Conservation (phyloP, 169 alveolate genomes). For the Eimeria sp. region DNA sequence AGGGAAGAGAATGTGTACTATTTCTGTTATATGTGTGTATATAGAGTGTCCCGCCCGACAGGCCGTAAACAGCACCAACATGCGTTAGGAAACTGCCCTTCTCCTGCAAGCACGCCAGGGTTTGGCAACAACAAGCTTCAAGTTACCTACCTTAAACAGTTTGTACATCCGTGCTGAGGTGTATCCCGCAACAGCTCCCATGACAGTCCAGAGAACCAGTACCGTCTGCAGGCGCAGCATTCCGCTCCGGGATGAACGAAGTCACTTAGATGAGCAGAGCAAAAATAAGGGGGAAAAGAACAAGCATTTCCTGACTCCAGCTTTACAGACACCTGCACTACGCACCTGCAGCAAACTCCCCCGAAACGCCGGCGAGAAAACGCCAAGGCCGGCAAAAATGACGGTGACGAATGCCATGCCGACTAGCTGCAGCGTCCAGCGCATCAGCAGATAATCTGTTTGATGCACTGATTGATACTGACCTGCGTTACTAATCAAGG, state of each 20-base stretch:
- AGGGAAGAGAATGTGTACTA: no score
- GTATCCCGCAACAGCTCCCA: slow-evolving; percentile 95
- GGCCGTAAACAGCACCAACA: no score
- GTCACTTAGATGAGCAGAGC: not conserved
- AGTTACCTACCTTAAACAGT: slow-evolving; percentile 85
- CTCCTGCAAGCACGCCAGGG: slow-evolving; percentile 52
- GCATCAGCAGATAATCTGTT: not conserved
- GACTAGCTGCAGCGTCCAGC: slow-evolving; percentile 83
- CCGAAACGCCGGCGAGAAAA: slow-evolving; percentile 90
- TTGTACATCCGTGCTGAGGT: slow-evolving; percentile 90
- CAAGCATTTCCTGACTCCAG: no score
- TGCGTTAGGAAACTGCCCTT: not conserved
- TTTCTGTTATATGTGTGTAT: no score
- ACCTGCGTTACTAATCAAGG: not conserved
- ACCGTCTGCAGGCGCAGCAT: slow-evolving; percentile 86
- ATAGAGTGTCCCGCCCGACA: no score
- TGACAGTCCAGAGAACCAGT: slow-evolving; percentile 92
- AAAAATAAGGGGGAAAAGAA: not conserved
- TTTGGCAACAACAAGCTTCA: not conserved
- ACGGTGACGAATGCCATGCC: slow-evolving; percentile 90
- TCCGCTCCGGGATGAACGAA: not conserved
- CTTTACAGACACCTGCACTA: not conserved
- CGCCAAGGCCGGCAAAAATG: slow-evolving; percentile 89
- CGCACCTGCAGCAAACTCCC: slow-evolving; percentile 87
- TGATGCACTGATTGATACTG: not conserved